Conservation (phyloP, 352 stramenopile species). For the Phytophthora citricola region DNA sequence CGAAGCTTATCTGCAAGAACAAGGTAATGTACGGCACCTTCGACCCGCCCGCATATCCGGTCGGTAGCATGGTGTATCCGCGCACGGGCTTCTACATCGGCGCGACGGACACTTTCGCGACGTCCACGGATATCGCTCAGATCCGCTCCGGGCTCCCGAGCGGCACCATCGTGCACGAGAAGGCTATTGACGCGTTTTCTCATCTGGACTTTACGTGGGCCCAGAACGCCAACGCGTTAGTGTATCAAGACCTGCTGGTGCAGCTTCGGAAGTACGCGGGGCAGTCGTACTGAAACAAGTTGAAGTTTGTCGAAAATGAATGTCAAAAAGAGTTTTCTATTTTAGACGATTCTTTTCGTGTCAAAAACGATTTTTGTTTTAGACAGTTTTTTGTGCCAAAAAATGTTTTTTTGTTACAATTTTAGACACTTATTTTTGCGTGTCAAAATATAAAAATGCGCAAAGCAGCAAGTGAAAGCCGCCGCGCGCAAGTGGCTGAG, state of each 20-base stretch:
- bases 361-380: not conserved
- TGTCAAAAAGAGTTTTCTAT: not conserved
- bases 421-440: not conserved
- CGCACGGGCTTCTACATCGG: constrained; percentile 49
- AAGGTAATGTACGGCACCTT: constrained; percentile 53
- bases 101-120: constrained; percentile 49
- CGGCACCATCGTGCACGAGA: constrained; percentile 47
- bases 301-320: constrained; percentile 2
- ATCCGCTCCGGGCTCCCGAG: constrained; percentile 37
- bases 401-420: not conserved
- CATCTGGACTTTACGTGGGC: constrained; percentile 66
- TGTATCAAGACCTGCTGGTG: constrained; percentile 46
- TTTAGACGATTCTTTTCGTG: not conserved
- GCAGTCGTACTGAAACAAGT: constrained; percentile 31
- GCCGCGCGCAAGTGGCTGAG: constrained; percentile 42
- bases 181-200: constrained; percentile 43
- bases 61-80: constrained; percentile 37
- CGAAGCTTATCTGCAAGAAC: constrained; percentile 55
- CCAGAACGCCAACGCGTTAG: constrained; percentile 35
- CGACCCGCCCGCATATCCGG: constrained; percentile 38
- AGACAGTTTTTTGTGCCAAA: not conserved
- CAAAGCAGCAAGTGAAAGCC: constrained; percentile 22
- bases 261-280: constrained; percentile 50
- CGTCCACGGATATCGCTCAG: constrained; percentile 38
- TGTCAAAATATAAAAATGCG: constrained; percentile 2